Conservation (phyloP, 192 early-diverging fungal species). For the Piromyces sp. region DNA sequence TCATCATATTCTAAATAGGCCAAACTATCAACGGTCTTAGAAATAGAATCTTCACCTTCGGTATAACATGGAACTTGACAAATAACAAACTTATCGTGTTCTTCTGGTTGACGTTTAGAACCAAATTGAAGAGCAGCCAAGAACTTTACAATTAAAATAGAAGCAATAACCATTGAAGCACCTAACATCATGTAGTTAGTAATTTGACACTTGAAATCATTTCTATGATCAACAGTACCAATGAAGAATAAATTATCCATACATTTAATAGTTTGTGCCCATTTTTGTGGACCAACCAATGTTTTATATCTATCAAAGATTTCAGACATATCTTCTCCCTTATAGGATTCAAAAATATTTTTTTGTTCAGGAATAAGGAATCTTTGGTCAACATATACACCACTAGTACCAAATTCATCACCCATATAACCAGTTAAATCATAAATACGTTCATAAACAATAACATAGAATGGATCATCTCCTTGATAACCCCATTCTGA, state of each 20-base stretch:
- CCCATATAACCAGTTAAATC: background rate
- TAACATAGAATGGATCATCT: background rate
- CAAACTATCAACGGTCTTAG: conserved; percentile 81
- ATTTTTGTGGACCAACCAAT: background rate
- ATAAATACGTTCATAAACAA: background rate
- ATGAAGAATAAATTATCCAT: conserved; percentile 69
- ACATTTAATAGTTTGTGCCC: conserved; percentile 31
- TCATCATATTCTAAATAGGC: conserved; percentile 84
- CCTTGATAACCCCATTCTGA: background rate
- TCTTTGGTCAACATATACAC: background rate
- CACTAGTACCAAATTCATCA: background rate
- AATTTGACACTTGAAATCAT: conserved; percentile 50
- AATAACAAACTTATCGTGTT: conserved; percentile 40
- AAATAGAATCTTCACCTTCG: conserved; percentile 84
- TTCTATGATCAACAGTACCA: conserved; percentile 70
- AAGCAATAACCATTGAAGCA: background rate
- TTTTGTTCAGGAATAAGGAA: background rate
- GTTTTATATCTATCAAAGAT: background rate
- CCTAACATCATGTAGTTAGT: background rate
- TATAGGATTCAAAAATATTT: background rate
- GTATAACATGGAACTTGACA: conserved; percentile 76
- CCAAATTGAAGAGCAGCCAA: conserved; percentile 79
- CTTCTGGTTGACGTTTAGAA: conserved; percentile 52
- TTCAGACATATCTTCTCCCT: background rate
- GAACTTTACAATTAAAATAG: conserved; percentile 82